A percentile compares a stretch with the other conserved stretches of the same genome.
Evolutionary conservation across 257 asterid genomes (phyloP).

Genomic region (Striga asiatica): DNA sequence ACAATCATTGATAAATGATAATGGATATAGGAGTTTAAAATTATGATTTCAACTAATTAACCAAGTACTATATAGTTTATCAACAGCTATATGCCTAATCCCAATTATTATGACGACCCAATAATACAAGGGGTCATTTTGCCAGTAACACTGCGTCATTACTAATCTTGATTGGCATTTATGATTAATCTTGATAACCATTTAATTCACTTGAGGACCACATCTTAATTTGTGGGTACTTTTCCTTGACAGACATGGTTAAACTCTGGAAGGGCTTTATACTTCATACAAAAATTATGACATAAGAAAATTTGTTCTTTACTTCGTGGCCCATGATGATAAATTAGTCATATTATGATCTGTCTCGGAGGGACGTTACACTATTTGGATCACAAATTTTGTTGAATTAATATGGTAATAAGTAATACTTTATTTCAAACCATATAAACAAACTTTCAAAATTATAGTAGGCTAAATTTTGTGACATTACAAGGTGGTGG

Average conservation of each 20-base stretch:
- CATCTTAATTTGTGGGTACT: constrained; percentile 1
- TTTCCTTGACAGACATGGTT: neutral
- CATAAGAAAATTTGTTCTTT: neutral
- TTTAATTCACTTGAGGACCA: constrained; percentile 25
- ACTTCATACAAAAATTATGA: neutral
- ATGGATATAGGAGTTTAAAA: too few species aligned
- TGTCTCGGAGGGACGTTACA: neutral
- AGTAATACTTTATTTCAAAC: too few species aligned
- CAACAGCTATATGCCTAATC: constrained; percentile 17
- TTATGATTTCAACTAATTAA: constrained; percentile 8
- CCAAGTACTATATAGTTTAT: neutral
- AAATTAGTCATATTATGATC: neutral
- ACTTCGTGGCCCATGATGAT: too few species aligned
- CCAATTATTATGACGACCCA: constrained; percentile 25
- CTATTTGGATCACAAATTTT: too few species aligned
- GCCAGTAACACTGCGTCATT: constrained; percentile 22
- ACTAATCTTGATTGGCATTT: too few species aligned
- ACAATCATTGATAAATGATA: constrained; percentile 5
- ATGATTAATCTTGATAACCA: too few species aligned
- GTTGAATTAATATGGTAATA: too few species aligned
- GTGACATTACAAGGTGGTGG: too few species aligned
- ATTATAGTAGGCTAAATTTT: too few species aligned
- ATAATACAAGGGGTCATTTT: constrained; percentile 21
- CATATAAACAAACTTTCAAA: too few species aligned
- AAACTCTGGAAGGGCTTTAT: neutral